Base-by-base conservation (phyloP, 371 early-diverging fungal genomes). In the Ordospora pajunii region DNA sequence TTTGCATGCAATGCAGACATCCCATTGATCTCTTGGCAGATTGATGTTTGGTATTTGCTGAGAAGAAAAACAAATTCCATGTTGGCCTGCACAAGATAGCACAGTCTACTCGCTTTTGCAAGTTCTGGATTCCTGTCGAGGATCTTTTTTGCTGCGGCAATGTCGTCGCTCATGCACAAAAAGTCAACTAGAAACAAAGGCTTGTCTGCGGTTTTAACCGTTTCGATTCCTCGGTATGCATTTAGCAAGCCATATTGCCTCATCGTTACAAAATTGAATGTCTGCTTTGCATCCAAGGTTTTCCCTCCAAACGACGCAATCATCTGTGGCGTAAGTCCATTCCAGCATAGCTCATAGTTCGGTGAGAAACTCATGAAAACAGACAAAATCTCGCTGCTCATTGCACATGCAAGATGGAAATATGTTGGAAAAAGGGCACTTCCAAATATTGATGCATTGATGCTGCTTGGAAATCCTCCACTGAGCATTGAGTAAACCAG, bases 401-500 rank as follows among this genome's bases (percentile, higher is more conserved):
- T 64, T 21, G 72, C 67, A 62, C 80, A 80, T 11, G 74, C 40
- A 32, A 80, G 52, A 17, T 72, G 68, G 25, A 70, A 80, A 49
- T 77, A 80, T 1, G 80, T 72, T n/a, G 80, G 80, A n/a, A 58
- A 73, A 10, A 54, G 9, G 11, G 21, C 48, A 25, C 62, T 50
- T 14, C 78, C 78, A 75, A 82, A 77, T 25, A 81, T 78, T 5
- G 77, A 21, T 0, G 46, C 0, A 45, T 84, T 84, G 12, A 82
- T 68, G 48, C 51, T 78, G 10, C 37, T 23, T 12, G 82, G 73
- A 66, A 81, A 80, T 7, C 80, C 76, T 1, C 51, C 71, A n/a
- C 51, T 62, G 11, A 84, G 65, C 37, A 84, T 81, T n/a, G 69
- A 67, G 17, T 73, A 32, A n/a, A 84, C 80, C 40, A 84, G 48